Percentiles rank a stretch among this genome's conserved stretches.
Conservation (phyloP, 2,329 filamentous ascomycete genomes). For the Phoma sp. region DNA sequence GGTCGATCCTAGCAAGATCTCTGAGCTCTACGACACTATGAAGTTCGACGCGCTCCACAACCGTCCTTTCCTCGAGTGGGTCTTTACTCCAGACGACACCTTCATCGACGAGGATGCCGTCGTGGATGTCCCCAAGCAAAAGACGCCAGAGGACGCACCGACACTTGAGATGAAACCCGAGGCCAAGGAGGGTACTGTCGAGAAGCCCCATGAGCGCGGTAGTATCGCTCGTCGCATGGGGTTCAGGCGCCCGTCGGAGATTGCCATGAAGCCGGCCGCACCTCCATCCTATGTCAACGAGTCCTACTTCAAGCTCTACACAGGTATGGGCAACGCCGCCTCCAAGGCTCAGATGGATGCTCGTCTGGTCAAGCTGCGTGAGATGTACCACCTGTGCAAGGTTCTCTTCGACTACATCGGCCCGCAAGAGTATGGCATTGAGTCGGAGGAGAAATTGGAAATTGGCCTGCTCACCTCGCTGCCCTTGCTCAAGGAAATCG, state of each 20-base stretch:
- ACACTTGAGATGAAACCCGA: constrained; percentile 31
- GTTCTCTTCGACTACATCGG: constrained; percentile 98
- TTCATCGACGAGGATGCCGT: constrained; percentile 72
- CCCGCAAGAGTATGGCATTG: constrained; percentile 97
- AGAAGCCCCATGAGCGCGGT: constrained; percentile 46
- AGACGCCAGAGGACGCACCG: constrained; percentile 36
- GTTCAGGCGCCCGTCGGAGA: constrained; percentile 61
- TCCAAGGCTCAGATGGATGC: constrained; percentile 81
- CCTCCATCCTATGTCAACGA: constrained; percentile 54
- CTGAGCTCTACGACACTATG: constrained; percentile 98
- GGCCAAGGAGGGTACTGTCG: constrained; percentile 48
- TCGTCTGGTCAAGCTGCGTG: constrained; percentile 84
- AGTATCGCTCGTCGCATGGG: constrained; percentile 58
- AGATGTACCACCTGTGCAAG: constrained; percentile 92
- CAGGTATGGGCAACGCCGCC: constrained; percentile 66
- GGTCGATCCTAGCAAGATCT: constrained; percentile 98
- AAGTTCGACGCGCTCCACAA: constrained; percentile 99
- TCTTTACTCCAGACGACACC: constrained; percentile 84
- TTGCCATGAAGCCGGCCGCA: constrained; percentile 31
- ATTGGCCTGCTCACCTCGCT: constrained; percentile 94
- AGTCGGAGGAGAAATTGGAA: constrained; percentile 95
- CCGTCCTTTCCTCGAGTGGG: constrained; percentile 94
- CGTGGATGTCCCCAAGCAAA: constrained; percentile 44
- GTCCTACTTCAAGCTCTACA: constrained; percentile 89
- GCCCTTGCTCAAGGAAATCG: constrained; percentile 93